Evolutionary conservation across 177 flowering plant species (phyloP).

Genomic region (Vitis hybrid): DNA sequence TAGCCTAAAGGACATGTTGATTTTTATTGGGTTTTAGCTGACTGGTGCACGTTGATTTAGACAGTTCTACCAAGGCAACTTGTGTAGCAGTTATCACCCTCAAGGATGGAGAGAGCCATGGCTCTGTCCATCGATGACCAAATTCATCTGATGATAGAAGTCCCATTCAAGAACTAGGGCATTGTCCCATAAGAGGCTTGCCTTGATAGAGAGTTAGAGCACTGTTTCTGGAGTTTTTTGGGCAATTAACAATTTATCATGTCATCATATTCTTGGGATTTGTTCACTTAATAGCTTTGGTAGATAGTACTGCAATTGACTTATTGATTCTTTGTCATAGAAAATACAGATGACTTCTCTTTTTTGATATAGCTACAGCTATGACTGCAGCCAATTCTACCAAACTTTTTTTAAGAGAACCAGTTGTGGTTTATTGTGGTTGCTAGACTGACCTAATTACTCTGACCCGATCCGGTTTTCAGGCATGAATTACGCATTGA

Average conservation of each 20-base stretch:
- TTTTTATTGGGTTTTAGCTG: too few species aligned
- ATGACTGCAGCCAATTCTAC: background rate
- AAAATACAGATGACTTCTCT: background rate
- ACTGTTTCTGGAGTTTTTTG: background rate
- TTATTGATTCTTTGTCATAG: background rate
- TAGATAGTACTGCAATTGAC: background rate
- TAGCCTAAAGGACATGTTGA: too few species aligned
- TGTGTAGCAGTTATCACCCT: too few species aligned
- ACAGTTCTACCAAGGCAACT: too few species aligned
- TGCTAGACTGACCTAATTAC: background rate
- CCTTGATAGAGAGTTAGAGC: background rate
- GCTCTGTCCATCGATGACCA: too few species aligned
- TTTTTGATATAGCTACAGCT: background rate
- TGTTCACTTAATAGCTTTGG: background rate
- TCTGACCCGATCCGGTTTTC: conserved; percentile 12
- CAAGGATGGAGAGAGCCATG: too few species aligned
- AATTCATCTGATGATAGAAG: too few species aligned
- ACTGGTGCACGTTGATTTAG: too few species aligned
- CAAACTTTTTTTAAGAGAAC: too few species aligned
- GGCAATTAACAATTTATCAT: background rate
- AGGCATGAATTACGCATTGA: conserved; percentile 89
- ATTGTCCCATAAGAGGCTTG: too few species aligned
- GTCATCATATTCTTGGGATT: background rate
- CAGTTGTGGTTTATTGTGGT: background rate
- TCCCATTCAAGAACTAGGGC: too few species aligned